These are phyloP conservation scores for Mortierella sp. DNA, from an alignment of 371 early-diverging fungal species.

Conservation along the genomic window DNA sequence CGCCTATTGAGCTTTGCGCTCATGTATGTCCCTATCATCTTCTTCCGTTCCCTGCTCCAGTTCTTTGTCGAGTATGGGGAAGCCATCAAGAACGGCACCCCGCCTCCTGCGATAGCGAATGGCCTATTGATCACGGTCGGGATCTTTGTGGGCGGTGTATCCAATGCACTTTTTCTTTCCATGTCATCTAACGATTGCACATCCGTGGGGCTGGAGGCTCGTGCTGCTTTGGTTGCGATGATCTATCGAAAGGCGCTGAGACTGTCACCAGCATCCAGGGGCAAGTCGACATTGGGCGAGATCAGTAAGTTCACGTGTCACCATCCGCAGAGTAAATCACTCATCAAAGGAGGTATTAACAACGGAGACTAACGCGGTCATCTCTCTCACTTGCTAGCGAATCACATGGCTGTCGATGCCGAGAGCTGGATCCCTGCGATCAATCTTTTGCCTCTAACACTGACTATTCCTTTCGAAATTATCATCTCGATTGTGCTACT, in stretches of 20 bases:
- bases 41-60: constrained; percentile 27
- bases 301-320: too few species aligned
- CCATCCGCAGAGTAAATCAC: too few species aligned
- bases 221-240: constrained; percentile 82
- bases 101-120: constrained; percentile 18
- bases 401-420: constrained; percentile 73
- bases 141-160: constrained; percentile 37
- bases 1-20: constrained; percentile 29
- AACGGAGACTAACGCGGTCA: too few species aligned
- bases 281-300: constrained; percentile 75
- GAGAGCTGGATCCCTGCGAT: constrained; percentile 63
- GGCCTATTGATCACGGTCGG: constrained; percentile 33
- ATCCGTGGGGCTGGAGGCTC: constrained; percentile 54
- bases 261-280: constrained; percentile 83
- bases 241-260: constrained; percentile 89
- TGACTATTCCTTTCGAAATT: constrained; percentile 90
- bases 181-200: constrained; percentile 5
- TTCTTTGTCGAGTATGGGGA: constrained; percentile 44
- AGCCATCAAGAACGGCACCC: constrained; percentile 27
- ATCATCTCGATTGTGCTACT: constrained; percentile 77
- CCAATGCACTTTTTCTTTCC: neutral
- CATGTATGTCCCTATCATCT: constrained; percentile 22
- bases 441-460: constrained; percentile 53
- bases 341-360: too few species aligned
- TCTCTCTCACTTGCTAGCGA: too few species aligned